phyloP scores from a whole-genome alignment of 306 rosid species.

The Bauhinia variegata region DNA sequence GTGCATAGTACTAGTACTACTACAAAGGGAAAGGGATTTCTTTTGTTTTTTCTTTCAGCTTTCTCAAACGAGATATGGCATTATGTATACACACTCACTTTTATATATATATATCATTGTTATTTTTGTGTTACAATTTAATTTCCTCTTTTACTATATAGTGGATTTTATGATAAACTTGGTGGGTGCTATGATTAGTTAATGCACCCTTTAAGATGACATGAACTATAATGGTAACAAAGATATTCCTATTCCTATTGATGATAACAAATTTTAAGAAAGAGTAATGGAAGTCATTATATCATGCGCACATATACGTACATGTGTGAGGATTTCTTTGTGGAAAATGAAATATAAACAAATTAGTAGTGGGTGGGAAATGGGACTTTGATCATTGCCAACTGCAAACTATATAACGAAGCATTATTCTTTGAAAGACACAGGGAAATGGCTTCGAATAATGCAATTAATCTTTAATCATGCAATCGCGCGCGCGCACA shows the following conservation, averaged over 20 bases:
- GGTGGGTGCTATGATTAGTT: constrained; percentile 7
- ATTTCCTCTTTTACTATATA: too few species aligned
- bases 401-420: too few species aligned
- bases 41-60: constrained; percentile 22
- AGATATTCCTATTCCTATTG: neutral
- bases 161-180: too few species aligned
- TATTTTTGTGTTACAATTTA: too few species aligned
- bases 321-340: constrained; percentile 9
- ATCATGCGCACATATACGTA: neutral
- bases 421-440: too few species aligned
- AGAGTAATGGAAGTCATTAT: constrained; percentile 7
- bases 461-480: too few species aligned
- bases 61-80: too few species aligned
- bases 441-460: too few species aligned
- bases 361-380: neutral
- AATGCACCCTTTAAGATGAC: neutral
- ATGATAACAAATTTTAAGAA: neutral
- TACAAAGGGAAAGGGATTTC: constrained; percentile 28
- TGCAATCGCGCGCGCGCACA: too few species aligned
- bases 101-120: too few species aligned
- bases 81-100: too few species aligned
- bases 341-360: neutral
- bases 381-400: constrained; percentile 5
- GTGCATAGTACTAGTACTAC: constrained; percentile 35
- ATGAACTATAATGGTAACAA: neutral